Base-by-base conservation (phyloP, 495 filamentous ascomycete species). In the Sordaria brevicollis region DNA sequence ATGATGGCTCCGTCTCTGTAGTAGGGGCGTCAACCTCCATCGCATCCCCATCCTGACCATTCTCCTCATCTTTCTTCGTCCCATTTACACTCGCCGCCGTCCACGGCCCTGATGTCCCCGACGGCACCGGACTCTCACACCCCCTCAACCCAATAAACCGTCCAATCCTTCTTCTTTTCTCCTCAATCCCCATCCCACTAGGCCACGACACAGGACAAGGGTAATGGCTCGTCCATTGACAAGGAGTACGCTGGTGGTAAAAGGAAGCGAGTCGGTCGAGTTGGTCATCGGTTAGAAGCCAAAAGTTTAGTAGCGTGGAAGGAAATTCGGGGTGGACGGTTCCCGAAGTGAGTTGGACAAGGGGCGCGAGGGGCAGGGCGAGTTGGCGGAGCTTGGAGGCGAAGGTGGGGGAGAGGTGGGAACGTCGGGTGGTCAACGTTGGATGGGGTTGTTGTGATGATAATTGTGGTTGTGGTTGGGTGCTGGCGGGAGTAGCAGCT, bases 221-320 rank as follows among this genome's bases (percentile, higher is more conserved):
- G 76, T 96, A 95, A n/a, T 80, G 75, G 41, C 68, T 67, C 1
- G 86, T 89, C 74, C 81, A 87, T 0, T 71, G 19, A 77, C 79
- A 73, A 43, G 88, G 82, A 67, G 89, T 85, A 62, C 86, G 81
- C 76, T 97, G 92, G 78, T 93, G 89, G 79, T 92, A 95, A 77
- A 91, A 90, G 39, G 82, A 80, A 8, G 92, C 91, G 6, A 96
- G 87, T 38, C 77, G 77, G 75, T 96, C 91, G 49, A 93, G 86
- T 77, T 94, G 83, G 25, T 72, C 75, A 71, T 87, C 85, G 35
- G 91, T 92, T 49, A 96, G 86, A 31, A 95, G 87, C 82, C 90
- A 91, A 83, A 89, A 93, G 77, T 85, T 79, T 1, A 94, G 84
- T 15, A 93, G 75, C 0, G 86, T 90, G 0, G 36, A 69, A 0